phyloP scores from a whole-genome alignment of 2,329 filamentous ascomycete genomes.

The Celoporthe dispersa region DNA sequence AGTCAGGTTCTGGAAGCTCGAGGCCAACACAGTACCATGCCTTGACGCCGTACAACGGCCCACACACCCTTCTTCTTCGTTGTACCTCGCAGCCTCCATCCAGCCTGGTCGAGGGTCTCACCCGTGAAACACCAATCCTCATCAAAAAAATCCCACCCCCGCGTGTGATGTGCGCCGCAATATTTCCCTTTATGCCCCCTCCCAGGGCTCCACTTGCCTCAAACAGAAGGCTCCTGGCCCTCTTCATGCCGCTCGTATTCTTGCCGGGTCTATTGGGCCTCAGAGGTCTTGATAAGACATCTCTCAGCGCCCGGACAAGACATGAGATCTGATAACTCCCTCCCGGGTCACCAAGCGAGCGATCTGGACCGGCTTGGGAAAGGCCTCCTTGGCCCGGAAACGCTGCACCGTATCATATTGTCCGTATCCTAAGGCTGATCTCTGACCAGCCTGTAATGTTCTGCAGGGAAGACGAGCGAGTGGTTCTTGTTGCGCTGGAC shows the following conservation, averaged over 20 bases:
- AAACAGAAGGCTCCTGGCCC: constrained; percentile 11
- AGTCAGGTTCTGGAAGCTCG: background rate
- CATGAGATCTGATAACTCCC: constrained; percentile 1
- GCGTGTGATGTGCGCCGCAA: constrained; percentile 27
- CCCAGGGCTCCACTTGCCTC: constrained; percentile 20
- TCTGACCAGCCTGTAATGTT: background rate
- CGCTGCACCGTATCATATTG: background rate
- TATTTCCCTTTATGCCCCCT: background rate
- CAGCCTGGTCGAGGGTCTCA: constrained; percentile 9
- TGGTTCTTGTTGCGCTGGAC: background rate
- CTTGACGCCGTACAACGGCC: background rate
- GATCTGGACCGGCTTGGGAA: constrained; percentile 20
- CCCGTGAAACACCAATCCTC: constrained; percentile 25
- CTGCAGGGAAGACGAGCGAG: background rate
- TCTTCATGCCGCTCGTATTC: constrained; percentile 13
- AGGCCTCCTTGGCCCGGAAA: constrained; percentile 19
- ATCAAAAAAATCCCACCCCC: constrained; percentile 18
- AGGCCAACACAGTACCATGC: background rate
- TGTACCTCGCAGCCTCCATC: background rate
- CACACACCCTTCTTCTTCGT: background rate
- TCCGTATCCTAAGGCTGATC: background rate
- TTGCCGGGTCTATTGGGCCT: background rate
- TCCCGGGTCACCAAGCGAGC: constrained; percentile 14
- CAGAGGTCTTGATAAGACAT: background rate
- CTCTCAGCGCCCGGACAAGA: background rate